Conservation (phyloP, 805 yeast genomes). For the Yarrowia sp. region DNA sequence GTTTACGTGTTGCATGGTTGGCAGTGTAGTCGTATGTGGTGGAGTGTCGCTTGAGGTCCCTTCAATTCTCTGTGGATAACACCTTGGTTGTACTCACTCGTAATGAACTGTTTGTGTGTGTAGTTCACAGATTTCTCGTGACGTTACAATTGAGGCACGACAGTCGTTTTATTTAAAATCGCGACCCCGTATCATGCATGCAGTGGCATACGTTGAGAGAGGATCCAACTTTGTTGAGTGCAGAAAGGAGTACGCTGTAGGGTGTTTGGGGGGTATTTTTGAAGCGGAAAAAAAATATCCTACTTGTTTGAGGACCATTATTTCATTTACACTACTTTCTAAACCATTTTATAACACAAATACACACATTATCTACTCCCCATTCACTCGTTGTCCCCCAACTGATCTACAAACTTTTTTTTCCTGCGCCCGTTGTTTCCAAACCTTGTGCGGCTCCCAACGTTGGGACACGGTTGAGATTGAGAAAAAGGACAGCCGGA, state of each 20-base stretch:
- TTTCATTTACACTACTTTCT: no score
- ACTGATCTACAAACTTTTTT: constrained; percentile 1
- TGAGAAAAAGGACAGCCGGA: constrained; percentile 10
- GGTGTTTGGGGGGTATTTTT: neutral
- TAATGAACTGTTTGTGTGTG: neutral
- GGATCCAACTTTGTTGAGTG: constrained; percentile 24
- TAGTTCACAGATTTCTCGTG: neutral
- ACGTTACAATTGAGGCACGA: neutral
- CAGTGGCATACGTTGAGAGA: constrained; percentile 21
- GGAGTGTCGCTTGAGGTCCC: no score
- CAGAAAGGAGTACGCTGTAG: neutral
- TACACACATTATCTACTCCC: neutral
- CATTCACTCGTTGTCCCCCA: neutral
- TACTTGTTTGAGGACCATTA: neutral
- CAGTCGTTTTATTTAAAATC: neutral
- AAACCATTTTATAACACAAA: no score
- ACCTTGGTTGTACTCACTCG: constrained; percentile 13
- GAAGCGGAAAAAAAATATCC: neutral
- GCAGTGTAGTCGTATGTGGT: no score
- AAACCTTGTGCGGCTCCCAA: constrained; percentile 1
- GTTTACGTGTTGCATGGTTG: no score
- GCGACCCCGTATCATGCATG: constrained; percentile 17
- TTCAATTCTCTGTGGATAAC: no score
- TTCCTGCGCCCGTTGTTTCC: constrained; percentile 1
- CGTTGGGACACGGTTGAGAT: constrained; percentile 13